Evolutionary conservation across 805 yeast genomes (phyloP).

Genomic region (Hanseniaspora lachancei): DNA sequence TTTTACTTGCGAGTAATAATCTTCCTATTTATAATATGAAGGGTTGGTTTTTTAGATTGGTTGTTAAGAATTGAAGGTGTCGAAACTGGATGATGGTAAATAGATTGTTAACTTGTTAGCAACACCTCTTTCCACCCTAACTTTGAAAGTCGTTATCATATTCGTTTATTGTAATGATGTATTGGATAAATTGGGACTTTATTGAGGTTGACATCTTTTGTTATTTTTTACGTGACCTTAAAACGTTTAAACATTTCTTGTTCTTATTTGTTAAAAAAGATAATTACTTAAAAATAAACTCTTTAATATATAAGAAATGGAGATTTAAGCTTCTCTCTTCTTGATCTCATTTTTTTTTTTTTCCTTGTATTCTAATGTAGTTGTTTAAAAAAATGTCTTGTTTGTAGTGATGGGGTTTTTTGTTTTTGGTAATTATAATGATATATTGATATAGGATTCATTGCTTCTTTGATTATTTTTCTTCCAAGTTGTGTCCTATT

Average conservation of each 20-base stretch:
- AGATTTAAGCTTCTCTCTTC: too few species aligned
- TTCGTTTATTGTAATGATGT: conserved; percentile 21
- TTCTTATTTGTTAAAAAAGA: background rate
- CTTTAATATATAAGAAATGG: too few species aligned
- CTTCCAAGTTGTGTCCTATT: too few species aligned
- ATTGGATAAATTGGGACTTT: conserved; percentile 11
- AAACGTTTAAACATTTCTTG: background rate
- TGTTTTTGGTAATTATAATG: background rate
- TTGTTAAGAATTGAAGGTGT: conserved; percentile 12
- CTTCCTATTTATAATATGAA: background rate
- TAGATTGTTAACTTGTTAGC: conserved; percentile 12
- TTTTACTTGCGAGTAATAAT: conserved; percentile 13
- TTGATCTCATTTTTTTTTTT: too few species aligned
- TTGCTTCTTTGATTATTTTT: background rate
- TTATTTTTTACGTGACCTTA: too few species aligned
- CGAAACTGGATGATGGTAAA: conserved; percentile 30
- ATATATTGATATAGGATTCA: background rate
- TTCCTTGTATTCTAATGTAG: background rate
- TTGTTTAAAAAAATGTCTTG: too few species aligned
- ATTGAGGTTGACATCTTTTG: conserved; percentile 12
- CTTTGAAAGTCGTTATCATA: conserved; percentile 16
- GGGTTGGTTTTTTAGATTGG: conserved; percentile 11
- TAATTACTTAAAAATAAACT: too few species aligned
- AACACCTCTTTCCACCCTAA: conserved; percentile 29
- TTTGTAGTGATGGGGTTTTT: too few species aligned